A percentile compares a stretch with the other conserved stretches of the same genome.
phyloP scores from a whole-genome alignment of 139 green algal genomes.

The Chlorella sp. region DNA sequence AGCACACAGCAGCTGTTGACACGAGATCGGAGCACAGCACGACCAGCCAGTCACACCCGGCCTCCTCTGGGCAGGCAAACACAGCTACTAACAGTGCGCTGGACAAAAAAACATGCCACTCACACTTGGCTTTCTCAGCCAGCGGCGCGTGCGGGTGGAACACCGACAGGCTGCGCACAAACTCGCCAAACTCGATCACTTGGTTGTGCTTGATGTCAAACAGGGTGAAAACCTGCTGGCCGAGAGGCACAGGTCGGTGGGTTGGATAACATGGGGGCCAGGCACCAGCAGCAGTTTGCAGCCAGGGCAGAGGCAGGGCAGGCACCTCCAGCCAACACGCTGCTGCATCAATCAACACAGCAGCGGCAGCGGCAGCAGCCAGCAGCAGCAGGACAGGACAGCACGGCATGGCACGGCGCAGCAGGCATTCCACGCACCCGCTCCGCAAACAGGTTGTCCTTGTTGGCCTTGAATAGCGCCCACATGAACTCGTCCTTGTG shows the following conservation, averaged over 20 bases:
- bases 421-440: conserved; percentile 42
- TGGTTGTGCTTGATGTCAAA: conserved; percentile 80
- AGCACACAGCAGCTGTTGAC: no score
- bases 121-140: conserved; percentile 73
- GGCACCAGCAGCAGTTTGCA: no score
- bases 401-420: no score
- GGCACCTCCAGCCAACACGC: not conserved
- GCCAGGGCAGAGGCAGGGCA: not conserved
- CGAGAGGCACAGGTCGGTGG: no score
- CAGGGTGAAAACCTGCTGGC: conserved; percentile 65
- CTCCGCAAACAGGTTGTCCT: conserved; percentile 75
- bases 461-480: conserved; percentile 70
- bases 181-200: conserved; percentile 83
- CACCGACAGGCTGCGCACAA: conserved; percentile 67
- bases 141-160: conserved; percentile 73
- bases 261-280: no score
- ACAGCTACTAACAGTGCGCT: no score
- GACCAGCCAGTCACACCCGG: no score
- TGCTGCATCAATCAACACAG: no score
- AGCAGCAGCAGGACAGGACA: not conserved
- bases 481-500: conserved; percentile 79
- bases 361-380: not conserved
- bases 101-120: not conserved
- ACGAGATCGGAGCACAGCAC: no score
- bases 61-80: no score